These are phyloP conservation scores for Daldinia grandis DNA, from an alignment of 495 filamentous ascomycete species.

Conservation along the genomic window DNA sequence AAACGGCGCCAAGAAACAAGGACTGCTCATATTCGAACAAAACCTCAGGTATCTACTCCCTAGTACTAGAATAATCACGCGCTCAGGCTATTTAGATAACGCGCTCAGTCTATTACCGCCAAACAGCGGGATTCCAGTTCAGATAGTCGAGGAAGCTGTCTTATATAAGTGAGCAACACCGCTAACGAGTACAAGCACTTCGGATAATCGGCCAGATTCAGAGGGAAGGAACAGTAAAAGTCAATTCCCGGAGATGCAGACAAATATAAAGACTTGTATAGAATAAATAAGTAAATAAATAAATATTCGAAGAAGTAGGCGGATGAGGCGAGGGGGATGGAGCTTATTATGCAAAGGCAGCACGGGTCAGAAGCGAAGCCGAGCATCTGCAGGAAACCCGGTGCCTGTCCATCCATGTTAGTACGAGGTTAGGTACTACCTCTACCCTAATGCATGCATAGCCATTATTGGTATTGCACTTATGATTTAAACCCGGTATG, in stretches of 20 bases:
- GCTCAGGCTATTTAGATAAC: conserved; percentile 36
- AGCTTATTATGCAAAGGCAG: conserved; percentile 41
- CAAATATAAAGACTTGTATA: conserved; percentile 36
- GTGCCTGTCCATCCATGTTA: conserved; percentile 35
- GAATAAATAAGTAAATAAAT: conserved; percentile 21
- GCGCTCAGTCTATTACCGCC: conserved; percentile 16
- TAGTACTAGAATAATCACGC: conserved; percentile 40
- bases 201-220: conserved; percentile 35
- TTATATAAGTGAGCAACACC: conserved; percentile 31
- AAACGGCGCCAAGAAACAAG: conserved; percentile 23
- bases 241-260: conserved; percentile 35
- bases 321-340: conserved; percentile 37
- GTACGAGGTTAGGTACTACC: conserved; percentile 39
- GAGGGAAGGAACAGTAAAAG: conserved; percentile 16
- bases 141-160: conserved; percentile 6
- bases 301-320: conserved; percentile 22
- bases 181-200: conserved; percentile 23
- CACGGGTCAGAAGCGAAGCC: conserved; percentile 42
- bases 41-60: conserved; percentile 16
- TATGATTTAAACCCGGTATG: not conserved
- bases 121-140: conserved; percentile 10
- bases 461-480: conserved; percentile 13
- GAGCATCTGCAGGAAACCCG: conserved; percentile 34
- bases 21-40: conserved; percentile 44
- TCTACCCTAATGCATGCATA: conserved; percentile 29